These are phyloP conservation scores for Pythium dissotocum DNA, from an alignment of 352 stramenopile species.

Conservation along the genomic window DNA sequence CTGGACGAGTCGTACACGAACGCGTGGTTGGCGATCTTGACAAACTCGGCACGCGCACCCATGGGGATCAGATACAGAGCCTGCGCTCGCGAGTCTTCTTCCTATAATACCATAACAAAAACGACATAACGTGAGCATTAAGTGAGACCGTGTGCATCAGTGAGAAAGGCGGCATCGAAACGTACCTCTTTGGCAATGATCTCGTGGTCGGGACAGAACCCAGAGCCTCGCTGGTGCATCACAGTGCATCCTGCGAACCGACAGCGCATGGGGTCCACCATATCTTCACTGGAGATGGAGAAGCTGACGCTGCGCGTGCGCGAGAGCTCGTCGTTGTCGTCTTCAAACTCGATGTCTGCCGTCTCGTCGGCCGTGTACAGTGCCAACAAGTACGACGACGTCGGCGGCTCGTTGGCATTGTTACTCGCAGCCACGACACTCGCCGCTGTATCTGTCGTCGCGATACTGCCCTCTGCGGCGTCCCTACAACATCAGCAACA, in stretches of 20 bases:
- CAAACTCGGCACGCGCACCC: conserved; percentile 65
- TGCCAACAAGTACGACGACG: conserved; percentile 72
- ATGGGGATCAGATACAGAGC: conserved; percentile 79
- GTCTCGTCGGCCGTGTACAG: conserved; percentile 82
- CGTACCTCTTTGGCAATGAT: conserved; percentile 68
- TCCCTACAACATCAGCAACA: conserved; percentile 7
- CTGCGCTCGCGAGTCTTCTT: conserved; percentile 79
- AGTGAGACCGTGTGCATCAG: too few relatives aligned
- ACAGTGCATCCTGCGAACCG: conserved; percentile 55
- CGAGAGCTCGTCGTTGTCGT: conserved; percentile 33
- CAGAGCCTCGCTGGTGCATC: conserved; percentile 64
- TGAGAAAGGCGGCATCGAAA: too few relatives aligned
- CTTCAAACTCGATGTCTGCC: conserved; percentile 79
- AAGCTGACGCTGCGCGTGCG: conserved; percentile 60
- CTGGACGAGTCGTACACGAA: conserved; percentile 76
- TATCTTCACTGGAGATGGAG: conserved; percentile 44
- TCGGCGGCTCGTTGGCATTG: conserved; percentile 28
- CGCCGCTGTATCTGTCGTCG: conserved; percentile 5
- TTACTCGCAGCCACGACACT: neutral
- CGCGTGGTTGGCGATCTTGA: conserved; percentile 73
- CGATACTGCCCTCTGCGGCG: neutral
- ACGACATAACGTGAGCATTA: too few relatives aligned
- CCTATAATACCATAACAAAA: conserved; percentile 8
- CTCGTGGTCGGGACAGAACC: conserved; percentile 77
- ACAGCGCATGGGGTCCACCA: conserved; percentile 47